phyloP scores from a whole-genome alignment of 225 moss, liverwort and hornwort species.

The Antitrichia curtipendula region DNA sequence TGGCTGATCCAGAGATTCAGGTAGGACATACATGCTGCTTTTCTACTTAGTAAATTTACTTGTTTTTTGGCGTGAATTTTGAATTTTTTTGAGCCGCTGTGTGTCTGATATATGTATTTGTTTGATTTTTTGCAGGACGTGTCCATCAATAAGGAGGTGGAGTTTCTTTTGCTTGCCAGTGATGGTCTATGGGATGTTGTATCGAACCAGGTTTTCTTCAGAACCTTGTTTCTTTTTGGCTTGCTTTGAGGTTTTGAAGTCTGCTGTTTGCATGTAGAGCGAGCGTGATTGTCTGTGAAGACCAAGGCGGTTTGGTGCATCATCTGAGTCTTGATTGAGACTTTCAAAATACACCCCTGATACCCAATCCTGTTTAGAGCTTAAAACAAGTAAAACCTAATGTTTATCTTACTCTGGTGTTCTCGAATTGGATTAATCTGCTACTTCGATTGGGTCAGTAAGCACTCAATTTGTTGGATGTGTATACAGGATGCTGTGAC shows the following conservation, averaged over 20 bases:
- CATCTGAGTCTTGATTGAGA: background rate
- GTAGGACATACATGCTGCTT: conserved; percentile 1
- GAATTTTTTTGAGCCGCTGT: background rate
- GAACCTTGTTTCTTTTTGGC: background rate
- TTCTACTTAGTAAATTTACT: background rate
- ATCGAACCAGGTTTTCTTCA: conserved; percentile 55
- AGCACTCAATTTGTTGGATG: background rate
- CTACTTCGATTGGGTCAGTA: background rate
- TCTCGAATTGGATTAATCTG: conserved; percentile 7
- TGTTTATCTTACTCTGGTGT: background rate
- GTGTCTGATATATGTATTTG: background rate
- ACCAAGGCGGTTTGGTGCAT: background rate
- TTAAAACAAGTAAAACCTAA: background rate
- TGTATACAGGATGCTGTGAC: conserved; percentile 81
- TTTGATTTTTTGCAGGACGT: conserved; percentile 40
- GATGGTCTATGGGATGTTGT: conserved; percentile 98
- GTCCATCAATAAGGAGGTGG: conserved; percentile 55
- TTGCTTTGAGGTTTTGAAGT: background rate
- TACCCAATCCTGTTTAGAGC: background rate
- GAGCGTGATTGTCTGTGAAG: background rate
- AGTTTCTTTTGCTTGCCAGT: conserved; percentile 90
- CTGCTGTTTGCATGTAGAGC: background rate
- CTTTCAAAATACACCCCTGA: background rate
- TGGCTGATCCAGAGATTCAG: conserved; percentile 93
- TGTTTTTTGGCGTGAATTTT: background rate